phyloP scores from a whole-genome alignment of 805 yeast species.

The Yamadazyma scolyti region DNA sequence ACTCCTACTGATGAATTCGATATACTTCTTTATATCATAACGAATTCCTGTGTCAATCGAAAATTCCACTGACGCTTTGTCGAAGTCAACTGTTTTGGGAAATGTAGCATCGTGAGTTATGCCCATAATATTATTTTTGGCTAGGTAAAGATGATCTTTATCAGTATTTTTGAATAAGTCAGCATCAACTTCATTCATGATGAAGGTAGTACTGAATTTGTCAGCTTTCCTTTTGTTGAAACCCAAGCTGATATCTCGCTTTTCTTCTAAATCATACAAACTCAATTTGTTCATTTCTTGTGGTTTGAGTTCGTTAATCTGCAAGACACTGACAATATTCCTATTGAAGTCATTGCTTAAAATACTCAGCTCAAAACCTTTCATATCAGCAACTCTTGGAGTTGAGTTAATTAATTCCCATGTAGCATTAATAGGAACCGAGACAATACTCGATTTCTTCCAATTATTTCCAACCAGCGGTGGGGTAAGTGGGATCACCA shows the following conservation, averaged over 20 bases:
- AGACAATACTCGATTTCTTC: constrained; percentile 17
- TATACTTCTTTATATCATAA: constrained; percentile 26
- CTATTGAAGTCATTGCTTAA: constrained; percentile 41
- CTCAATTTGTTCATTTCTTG: constrained; percentile 1
- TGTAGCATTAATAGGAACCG: constrained; percentile 27
- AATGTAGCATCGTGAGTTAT: constrained; percentile 24
- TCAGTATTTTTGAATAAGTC: constrained; percentile 1
- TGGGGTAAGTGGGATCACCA: constrained; percentile 51
- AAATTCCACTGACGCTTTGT: constrained; percentile 18
- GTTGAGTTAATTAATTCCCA: constrained; percentile 36
- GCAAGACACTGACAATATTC: constrained; percentile 44
- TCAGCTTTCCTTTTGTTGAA: constrained; percentile 6
- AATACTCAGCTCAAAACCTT: constrained; percentile 38
- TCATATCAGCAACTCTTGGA: constrained; percentile 32
- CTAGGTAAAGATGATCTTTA: constrained; percentile 2
- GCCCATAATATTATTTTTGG: constrained; percentile 14
- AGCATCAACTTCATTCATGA: constrained; percentile 5
- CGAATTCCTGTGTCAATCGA: constrained; percentile 19
- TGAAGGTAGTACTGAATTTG: constrained; percentile 5
- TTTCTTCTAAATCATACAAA: constrained; percentile 3
- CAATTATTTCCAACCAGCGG: constrained; percentile 16
- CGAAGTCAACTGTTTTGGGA: constrained; percentile 16
- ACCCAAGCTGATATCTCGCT: constrained; percentile 3
- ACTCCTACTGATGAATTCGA: constrained; percentile 15
- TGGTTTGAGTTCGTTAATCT: constrained; percentile 12